Evolutionary conservation across 1,139 yeast species (phyloP), one percentile per base, ranked within the genome.

Genomic region (Yamadazyma siamensis): DNA sequence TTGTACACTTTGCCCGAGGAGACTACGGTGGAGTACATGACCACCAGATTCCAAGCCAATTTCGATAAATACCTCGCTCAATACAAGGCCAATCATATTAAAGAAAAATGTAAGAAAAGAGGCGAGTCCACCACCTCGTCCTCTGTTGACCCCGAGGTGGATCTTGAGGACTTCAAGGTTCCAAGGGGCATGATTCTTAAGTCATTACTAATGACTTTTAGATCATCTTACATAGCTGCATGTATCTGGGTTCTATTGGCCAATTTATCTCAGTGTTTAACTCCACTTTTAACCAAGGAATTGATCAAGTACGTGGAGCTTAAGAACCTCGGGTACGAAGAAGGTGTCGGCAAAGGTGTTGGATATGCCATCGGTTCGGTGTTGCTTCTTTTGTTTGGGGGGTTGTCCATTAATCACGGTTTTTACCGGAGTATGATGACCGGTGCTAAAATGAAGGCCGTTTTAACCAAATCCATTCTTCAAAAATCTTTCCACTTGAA

Each of bases 371-470:
- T 62, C 27, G 66, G 64, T 9, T 43, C 54, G 8, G 45, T 52
- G 7, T 13, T 43, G 52, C 11, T 64, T 28, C 49, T 56, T 19
- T 40, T 60, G 15, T 27, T 52, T 16, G 40, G 60, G 25, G 78
- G 83, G 22, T 13, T 39, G 15, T 12, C 25, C 16, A 33, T 39
- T 8, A 39, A 39, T 23, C 43, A 39, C 26, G 38, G 39, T 2
- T 39, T 60, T 38, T 56, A 56, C 28, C 44, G 50, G 29, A 44
- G 59, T 13, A 57, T 54, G 54, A 34, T 54, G 33, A 40, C 54
- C 12, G 94, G 94, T 42, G 82, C 81, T 12, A 77, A 79, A 48
- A 73, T 73, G 21, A 77, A 81, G 48, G 75, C 86, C 1, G 74
- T 81, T 2, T 52, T 85, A 26, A 78, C 81, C 3, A 79, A 80